phyloP scores from a whole-genome alignment of 2,329 filamentous ascomycete species.

The Thielaviopsis euricoi region DNA sequence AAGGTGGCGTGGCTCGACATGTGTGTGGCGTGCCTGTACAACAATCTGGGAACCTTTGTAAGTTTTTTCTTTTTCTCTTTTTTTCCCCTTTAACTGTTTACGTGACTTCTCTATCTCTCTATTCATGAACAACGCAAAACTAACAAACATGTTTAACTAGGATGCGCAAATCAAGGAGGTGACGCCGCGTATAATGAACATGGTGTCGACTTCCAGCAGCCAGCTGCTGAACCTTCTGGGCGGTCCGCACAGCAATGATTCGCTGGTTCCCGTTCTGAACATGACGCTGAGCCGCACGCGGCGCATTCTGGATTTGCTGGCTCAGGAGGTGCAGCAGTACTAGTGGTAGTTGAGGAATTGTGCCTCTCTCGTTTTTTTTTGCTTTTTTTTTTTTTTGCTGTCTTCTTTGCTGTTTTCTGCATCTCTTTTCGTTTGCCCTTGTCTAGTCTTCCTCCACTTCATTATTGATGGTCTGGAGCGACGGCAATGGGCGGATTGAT shows the following conservation, averaged over 20 bases:
- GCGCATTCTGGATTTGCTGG: slow-evolving; percentile 17
- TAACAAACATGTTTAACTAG: slow-evolving; percentile 23
- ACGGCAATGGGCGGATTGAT: background rate
- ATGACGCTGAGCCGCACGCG: slow-evolving; percentile 23
- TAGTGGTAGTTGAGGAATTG: background rate
- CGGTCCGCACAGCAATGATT: slow-evolving; percentile 22
- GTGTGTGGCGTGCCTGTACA: slow-evolving; percentile 37
- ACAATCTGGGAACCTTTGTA: slow-evolving; percentile 32
- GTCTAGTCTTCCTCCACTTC: background rate
- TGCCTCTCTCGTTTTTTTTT: background rate
- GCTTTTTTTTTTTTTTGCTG: background rate
- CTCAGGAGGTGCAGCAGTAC: background rate
- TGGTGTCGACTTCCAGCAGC: slow-evolving; percentile 35
- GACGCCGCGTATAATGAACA: slow-evolving; percentile 39
- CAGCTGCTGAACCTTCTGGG: slow-evolving; percentile 33
- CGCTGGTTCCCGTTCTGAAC: slow-evolving; percentile 30
- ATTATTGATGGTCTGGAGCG: background rate
- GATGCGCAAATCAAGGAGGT: slow-evolving; percentile 38
- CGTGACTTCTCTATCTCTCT: no score
- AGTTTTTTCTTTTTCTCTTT: slow-evolving; percentile 17
- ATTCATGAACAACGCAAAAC: no score
- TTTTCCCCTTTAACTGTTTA: background rate
- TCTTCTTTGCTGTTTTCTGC: background rate
- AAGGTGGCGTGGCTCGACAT: slow-evolving; percentile 45
- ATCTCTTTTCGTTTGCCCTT: background rate